Conservation (phyloP, 108 stramenopile species). For the Conticribra guillardii region DNA sequence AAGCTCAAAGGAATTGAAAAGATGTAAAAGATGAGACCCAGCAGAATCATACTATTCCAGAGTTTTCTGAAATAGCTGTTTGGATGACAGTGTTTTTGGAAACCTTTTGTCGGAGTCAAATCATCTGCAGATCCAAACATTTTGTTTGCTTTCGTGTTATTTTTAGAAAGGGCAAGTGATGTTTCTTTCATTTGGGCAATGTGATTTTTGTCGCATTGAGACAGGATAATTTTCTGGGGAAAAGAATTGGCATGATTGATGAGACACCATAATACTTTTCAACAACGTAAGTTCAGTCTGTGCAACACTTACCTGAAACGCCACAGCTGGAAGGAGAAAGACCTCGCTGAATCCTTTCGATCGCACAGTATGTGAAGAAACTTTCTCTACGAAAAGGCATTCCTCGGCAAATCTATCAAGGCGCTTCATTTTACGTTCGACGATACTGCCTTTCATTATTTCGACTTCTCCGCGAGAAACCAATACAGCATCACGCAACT, state of each 20-base stretch:
- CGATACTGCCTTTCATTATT: slow-evolving; percentile 34
- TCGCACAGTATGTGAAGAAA: slow-evolving; percentile 18
- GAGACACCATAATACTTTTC: not conserved
- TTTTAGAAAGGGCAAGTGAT: slow-evolving; percentile 25
- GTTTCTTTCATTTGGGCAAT: slow-evolving; percentile 42
- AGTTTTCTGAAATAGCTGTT: slow-evolving; percentile 29
- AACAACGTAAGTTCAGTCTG: not conserved
- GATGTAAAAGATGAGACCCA: slow-evolving; percentile 36
- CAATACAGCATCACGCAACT: slow-evolving; percentile 29
- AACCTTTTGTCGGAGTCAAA: slow-evolving; percentile 11
- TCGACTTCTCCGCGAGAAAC: slow-evolving; percentile 43
- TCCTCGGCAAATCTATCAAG: slow-evolving; percentile 51
- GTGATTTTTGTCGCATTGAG: slow-evolving; percentile 46
- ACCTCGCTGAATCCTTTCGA: slow-evolving; percentile 53
- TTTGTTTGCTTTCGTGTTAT: slow-evolving; percentile 45
- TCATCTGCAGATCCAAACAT: slow-evolving; percentile 51
- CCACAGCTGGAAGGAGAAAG: slow-evolving; percentile 30
- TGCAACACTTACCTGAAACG: slow-evolving; percentile 33
- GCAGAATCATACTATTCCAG: slow-evolving; percentile 20
- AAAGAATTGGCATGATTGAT: slow-evolving; percentile 18
- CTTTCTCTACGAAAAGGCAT: slow-evolving; percentile 36
- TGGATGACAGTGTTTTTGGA: slow-evolving; percentile 40
- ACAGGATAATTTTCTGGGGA: slow-evolving; percentile 21
- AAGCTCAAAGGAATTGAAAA: slow-evolving; percentile 41
- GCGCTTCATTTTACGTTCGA: slow-evolving; percentile 48